Conservation (phyloP, 2,329 filamentous ascomycete species). For the Fusarium duplospermum region DNA sequence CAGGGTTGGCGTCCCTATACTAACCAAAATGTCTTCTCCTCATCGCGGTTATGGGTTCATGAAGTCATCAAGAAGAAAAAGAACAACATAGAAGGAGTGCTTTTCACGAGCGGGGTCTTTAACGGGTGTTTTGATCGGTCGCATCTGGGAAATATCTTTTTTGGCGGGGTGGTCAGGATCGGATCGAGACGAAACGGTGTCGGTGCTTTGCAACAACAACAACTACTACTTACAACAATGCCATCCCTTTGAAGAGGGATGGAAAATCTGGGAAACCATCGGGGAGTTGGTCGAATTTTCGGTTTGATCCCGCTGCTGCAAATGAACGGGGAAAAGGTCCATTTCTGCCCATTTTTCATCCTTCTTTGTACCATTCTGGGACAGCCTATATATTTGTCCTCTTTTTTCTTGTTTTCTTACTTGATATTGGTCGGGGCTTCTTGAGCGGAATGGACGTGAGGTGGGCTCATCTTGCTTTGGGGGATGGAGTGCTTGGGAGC, state of each 20-base stretch:
- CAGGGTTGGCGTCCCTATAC: conserved; percentile 37
- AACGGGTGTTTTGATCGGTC: conserved; percentile 53
- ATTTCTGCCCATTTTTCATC: conserved; percentile 41
- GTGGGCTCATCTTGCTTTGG: conserved; percentile 34
- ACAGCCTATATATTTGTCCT: conserved; percentile 47
- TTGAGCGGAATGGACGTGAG: conserved; percentile 24
- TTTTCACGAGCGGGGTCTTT: conserved; percentile 47
- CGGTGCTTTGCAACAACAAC: conserved; percentile 42
- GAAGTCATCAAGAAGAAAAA: conserved; percentile 58
- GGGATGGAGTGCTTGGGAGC: conserved; percentile 37
- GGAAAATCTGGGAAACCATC: conserved; percentile 49
- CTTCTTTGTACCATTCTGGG: conserved; percentile 46
- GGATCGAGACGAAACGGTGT: conserved; percentile 50
- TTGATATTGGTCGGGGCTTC: conserved; percentile 25
- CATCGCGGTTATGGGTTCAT: conserved; percentile 55
- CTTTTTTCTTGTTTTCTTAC: conserved; percentile 39
- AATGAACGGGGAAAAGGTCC: conserved; percentile 45
- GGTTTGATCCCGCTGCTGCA: conserved; percentile 46
- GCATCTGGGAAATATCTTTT: conserved; percentile 49
- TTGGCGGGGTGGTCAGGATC: conserved; percentile 48
- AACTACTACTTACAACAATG: conserved; percentile 26
- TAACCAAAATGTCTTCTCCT: conserved; percentile 49
- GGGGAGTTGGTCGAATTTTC: conserved; percentile 52
- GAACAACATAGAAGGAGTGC: conserved; percentile 60
- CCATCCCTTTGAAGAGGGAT: conserved; percentile 45